Evolutionary conservation across 1,284 basidiomycete genomes (phyloP), one percentile per base, ranked within the genome.

Genomic region (Malassezia brasiliensis): DNA sequence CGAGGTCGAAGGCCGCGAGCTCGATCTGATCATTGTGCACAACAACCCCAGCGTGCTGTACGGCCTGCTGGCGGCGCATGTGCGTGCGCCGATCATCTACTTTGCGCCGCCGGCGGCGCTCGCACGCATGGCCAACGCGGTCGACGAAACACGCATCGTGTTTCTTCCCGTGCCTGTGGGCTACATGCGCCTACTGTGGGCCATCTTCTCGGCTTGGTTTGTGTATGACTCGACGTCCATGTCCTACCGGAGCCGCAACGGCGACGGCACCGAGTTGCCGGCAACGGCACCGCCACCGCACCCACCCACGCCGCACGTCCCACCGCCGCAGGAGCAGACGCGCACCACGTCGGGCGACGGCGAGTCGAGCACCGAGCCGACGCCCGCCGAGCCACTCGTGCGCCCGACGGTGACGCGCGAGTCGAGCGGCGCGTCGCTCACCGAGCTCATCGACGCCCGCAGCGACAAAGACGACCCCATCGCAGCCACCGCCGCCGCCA

Each of bases 21-120:
- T 41, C 22, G 54, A 56, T 19, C n/a, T 52, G 19, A 37, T 45
- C 22, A 34, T 56, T 7, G 37, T 56, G 34, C 49, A 47, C 49
- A 31, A 52, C 17, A 39, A 56, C 39, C 15, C 19, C 14, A 11
- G 17, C 5, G 22, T 47, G 45, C 45, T 35, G 2, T 11, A 56
- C 12, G 38, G 36, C 14, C 31, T 37, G 19, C 34, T 30, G 30
- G 28, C 22, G 22, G n/a, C 10, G 4, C 19, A 11, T 20, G 19
- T 40, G 9, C 9, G 10, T 8, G 22, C 12, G 17, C 37, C 36
- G 37, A 47, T 42, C 22, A 11, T 46, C 12, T 52, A 47, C 34
- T 25, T 57, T 35, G 38, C 52, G 22, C 38, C 38, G 11, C 12
- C 20, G 9, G 30, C 20, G 8, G 20, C 37, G 20, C 41, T 50